phyloP scores from a whole-genome alignment of 148 eudicot species.

The Bassia scoparia region DNA sequence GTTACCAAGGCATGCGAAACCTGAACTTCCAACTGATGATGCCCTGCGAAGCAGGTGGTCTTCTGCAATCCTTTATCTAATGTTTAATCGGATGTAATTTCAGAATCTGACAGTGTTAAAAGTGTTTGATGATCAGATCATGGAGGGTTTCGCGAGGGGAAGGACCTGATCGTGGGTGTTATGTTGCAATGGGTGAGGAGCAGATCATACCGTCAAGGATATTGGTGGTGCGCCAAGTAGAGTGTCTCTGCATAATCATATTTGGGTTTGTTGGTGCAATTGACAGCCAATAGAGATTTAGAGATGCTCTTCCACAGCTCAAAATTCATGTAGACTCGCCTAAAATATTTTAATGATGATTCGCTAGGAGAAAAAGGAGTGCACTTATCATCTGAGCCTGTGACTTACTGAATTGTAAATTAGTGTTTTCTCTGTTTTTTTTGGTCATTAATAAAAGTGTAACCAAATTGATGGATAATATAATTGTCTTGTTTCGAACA shows the following conservation, averaged over 20 bases:
- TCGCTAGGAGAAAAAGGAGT: not conserved
- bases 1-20: slow-evolving; percentile 93
- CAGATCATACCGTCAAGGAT: slow-evolving; percentile 33
- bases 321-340: not conserved
- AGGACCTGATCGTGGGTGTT: slow-evolving; percentile 31
- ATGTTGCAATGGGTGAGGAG: slow-evolving; percentile 38
- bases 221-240: slow-evolving; percentile 11
- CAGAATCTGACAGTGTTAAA: no score
- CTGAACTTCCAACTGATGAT: slow-evolving; percentile 76
- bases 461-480: not conserved
- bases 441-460: not conserved
- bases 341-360: not conserved
- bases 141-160: slow-evolving; percentile 31
- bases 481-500: not conserved
- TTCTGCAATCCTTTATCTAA: not conserved
- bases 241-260: not conserved
- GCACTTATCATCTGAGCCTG: not conserved
- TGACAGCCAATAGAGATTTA: slow-evolving; percentile 1
- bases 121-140: slow-evolving; percentile 24
- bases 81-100: no score
- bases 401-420: not conserved
- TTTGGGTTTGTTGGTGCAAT: not conserved
- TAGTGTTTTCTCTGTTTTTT: not conserved
- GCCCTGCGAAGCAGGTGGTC: slow-evolving; percentile 52
- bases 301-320: not conserved